A percentile compares a stretch with the other conserved stretches of the same genome.
Conservation (phyloP, 2,329 filamentous ascomycete genomes). For the Sporothrix luriei region DNA sequence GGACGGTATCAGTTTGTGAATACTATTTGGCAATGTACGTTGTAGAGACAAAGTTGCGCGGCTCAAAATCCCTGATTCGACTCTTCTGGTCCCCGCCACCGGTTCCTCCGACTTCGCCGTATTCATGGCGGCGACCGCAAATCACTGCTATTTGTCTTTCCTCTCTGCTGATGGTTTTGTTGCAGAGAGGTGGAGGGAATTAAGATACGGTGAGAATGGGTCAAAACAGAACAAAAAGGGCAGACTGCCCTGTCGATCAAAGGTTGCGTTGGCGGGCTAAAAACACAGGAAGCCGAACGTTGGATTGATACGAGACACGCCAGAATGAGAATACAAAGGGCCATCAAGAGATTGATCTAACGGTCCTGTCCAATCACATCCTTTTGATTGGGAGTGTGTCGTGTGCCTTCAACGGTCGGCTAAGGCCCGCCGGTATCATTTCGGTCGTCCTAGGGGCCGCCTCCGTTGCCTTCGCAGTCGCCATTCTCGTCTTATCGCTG, state of each 20-base stretch:
- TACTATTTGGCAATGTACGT: neutral
- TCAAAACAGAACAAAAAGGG: neutral
- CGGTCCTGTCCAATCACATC: neutral
- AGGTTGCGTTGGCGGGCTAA: neutral
- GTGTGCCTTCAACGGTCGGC: neutral
- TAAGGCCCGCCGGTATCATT: neutral
- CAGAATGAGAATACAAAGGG: neutral
- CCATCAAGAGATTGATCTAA: too few relatives aligned
- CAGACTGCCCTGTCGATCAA: slow-evolving; percentile 12
- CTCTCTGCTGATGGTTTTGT: neutral
- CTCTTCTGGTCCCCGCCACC: neutral
- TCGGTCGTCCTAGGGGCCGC: neutral
- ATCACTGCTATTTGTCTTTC: neutral
- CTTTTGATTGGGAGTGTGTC: neutral
- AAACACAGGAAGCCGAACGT: neutral
- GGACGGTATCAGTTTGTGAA: neutral
- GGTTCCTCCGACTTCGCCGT: slow-evolving; percentile 5
- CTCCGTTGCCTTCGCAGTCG: neutral
- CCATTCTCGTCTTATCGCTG: neutral
- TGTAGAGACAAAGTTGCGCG: neutral
- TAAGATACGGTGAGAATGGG: neutral
- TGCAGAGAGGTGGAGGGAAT: neutral
- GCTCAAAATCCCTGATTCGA: neutral
- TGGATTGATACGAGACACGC: neutral
- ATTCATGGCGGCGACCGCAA: neutral